A percentile compares a stretch with the other conserved stretches of the same genome.
phyloP scores from a whole-genome alignment of 306 rosid genomes.

The Cicer bijugum region DNA sequence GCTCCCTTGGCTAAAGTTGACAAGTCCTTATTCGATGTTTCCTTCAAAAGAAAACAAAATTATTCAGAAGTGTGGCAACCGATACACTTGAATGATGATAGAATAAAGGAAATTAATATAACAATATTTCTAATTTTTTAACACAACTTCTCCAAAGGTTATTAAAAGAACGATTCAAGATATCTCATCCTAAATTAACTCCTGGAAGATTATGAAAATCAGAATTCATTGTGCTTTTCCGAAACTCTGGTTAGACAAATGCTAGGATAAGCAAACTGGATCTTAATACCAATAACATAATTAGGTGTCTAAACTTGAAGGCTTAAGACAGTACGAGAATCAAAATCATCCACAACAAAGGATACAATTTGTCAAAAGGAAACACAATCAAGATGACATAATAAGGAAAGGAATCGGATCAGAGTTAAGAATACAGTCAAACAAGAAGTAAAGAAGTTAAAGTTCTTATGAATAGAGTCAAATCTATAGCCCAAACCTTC shows the following conservation, averaged over 20 bases:
- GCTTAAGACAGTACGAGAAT: conserved; percentile 23
- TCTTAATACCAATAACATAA: conserved; percentile 21
- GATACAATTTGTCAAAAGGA: conserved; percentile 22
- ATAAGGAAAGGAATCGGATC: conserved; percentile 19
- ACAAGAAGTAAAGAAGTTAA: conserved; percentile 16
- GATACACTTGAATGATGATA: conserved; percentile 26
- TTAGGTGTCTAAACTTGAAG: conserved; percentile 3
- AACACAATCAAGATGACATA: conserved; percentile 28
- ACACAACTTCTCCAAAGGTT: conserved; percentile 32
- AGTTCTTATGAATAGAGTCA: conserved; percentile 22
- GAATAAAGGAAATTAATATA: conserved; percentile 26
- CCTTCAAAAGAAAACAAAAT: conserved; percentile 60
- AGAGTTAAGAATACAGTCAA: conserved; percentile 28
- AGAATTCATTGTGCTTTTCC: not conserved
- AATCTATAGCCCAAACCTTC: conserved; percentile 66
- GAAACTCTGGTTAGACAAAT: conserved; percentile 20
- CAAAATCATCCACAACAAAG: conserved; percentile 32
- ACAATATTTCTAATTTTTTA: not conserved
- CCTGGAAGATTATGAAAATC: conserved; percentile 7
- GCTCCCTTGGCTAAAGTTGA: conserved; percentile 90
- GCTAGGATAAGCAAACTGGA: conserved; percentile 29
- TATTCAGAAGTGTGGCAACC: conserved; percentile 44
- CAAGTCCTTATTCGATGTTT: conserved; percentile 96
- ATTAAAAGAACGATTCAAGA: conserved; percentile 29
- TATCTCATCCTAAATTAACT: conserved; percentile 28